phyloP scores from a whole-genome alignment of 2,329 filamentous ascomycete genomes.

The Thielaviopsis musarum region DNA sequence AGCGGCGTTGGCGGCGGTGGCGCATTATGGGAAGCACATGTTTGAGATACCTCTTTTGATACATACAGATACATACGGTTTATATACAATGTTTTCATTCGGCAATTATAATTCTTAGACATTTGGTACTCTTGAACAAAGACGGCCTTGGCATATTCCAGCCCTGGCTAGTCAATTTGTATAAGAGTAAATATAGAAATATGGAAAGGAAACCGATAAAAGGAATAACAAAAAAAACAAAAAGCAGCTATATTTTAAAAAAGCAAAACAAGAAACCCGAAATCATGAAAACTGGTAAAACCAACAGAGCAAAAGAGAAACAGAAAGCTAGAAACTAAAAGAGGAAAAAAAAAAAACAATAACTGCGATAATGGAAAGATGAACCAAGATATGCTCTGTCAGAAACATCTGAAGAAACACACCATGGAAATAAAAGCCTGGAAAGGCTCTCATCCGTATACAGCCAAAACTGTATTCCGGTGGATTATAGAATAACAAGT shows the following conservation, averaged over 20 bases:
- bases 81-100: no score
- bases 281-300: neutral
- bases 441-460: neutral
- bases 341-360: no score
- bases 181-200: slow-evolving; percentile 16
- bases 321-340: no score
- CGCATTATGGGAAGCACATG: neutral
- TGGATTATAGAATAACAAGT: neutral
- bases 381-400: neutral
- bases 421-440: neutral
- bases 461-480: neutral
- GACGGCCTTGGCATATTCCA: neutral
- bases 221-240: slow-evolving; percentile 18
- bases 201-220: slow-evolving; percentile 16
- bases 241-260: slow-evolving; percentile 12
- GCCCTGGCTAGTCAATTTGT: neutral
- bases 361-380: neutral
- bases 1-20: no score
- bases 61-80: neutral
- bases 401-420: slow-evolving; percentile 2
- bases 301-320: neutral
- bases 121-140: neutral
- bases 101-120: no score
- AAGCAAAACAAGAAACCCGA: neutral
- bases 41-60: neutral